Evolutionary conservation across 139 green algal genomes (phyloP).

Genomic region (Chlorokybus atmophyticus): DNA sequence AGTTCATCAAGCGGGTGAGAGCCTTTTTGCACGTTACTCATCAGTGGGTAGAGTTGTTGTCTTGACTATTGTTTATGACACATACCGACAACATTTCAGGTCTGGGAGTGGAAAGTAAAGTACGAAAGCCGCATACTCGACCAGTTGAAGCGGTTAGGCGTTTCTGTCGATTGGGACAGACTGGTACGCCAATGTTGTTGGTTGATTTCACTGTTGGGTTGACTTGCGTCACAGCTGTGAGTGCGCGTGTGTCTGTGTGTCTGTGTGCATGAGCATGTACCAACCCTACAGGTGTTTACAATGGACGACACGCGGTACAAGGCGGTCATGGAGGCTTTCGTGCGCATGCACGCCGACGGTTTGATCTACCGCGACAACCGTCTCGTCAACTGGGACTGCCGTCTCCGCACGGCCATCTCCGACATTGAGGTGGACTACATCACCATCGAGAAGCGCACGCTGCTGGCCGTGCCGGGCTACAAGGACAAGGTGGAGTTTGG

Average conservation of each 20-base stretch:
- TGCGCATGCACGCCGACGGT: constrained; percentile 63
- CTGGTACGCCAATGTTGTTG: constrained; percentile 22
- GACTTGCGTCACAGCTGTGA: not conserved
- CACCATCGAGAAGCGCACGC: constrained; percentile 58
- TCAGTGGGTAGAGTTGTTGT: too few species aligned
- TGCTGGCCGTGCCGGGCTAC: constrained; percentile 50
- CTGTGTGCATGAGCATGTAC: too few species aligned
- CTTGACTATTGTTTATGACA: too few species aligned
- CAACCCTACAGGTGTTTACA: constrained; percentile 75
- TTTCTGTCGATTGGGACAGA: constrained; percentile 77
- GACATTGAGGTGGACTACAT: constrained; percentile 99
- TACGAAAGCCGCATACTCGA: constrained; percentile 74
- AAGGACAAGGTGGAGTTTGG: constrained; percentile 87
- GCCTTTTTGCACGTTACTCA: too few species aligned
- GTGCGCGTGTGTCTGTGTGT: not conserved
- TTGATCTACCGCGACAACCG: constrained; percentile 93
- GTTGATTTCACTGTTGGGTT: not conserved
- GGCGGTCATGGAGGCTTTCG: constrained; percentile 57
- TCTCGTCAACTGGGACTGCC: constrained; percentile 95
- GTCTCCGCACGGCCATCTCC: constrained; percentile 78
- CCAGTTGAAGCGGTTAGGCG: constrained; percentile 80
- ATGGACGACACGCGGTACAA: constrained; percentile 81
- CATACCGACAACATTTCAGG: too few species aligned
- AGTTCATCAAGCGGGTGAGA: constrained; percentile 75
- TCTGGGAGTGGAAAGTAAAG: constrained; percentile 62